These are phyloP conservation scores for Penicillium dipodomyicola DNA, from an alignment of 495 filamentous ascomycete genomes.

Conservation along the genomic window DNA sequence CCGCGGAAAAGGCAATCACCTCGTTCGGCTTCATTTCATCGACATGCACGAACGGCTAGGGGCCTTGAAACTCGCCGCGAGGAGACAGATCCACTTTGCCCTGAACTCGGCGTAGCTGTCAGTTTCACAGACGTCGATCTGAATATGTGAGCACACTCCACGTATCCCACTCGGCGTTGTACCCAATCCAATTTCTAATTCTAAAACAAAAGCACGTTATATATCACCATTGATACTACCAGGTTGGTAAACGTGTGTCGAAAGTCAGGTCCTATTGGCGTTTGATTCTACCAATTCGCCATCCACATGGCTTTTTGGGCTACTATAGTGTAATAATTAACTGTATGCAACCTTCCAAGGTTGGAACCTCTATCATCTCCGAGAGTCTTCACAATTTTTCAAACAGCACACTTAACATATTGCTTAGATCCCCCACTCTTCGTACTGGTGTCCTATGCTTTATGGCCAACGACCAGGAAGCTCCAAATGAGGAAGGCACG, in stretches of 20 bases:
- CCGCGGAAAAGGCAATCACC: not conserved
- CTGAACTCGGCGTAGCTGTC: not conserved
- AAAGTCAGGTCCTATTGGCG: not conserved
- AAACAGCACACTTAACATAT: too few species aligned
- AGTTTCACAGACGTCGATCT: conserved; percentile 7
- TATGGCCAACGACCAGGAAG: too few species aligned
- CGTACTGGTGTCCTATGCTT: too few species aligned
- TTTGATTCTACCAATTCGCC: not conserved
- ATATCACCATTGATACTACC: not conserved
- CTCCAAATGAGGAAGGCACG: too few species aligned
- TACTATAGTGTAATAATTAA: too few species aligned
- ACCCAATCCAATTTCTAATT: not conserved
- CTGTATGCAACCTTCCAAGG: too few species aligned
- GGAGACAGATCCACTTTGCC: not conserved
- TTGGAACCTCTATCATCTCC: too few species aligned
- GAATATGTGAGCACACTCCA: not conserved
- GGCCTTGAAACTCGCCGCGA: conserved; percentile 5
- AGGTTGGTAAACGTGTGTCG: not conserved
- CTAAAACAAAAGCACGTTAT: not conserved
- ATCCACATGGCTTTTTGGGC: too few species aligned
- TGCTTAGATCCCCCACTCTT: too few species aligned
- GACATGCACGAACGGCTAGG: not conserved
- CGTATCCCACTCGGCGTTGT: not conserved
- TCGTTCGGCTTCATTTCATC: not conserved
- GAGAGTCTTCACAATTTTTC: too few species aligned